Evolutionary conservation across 2,329 filamentous ascomycete species (phyloP).

Genomic region (Paraphoma chrysanthemicola): DNA sequence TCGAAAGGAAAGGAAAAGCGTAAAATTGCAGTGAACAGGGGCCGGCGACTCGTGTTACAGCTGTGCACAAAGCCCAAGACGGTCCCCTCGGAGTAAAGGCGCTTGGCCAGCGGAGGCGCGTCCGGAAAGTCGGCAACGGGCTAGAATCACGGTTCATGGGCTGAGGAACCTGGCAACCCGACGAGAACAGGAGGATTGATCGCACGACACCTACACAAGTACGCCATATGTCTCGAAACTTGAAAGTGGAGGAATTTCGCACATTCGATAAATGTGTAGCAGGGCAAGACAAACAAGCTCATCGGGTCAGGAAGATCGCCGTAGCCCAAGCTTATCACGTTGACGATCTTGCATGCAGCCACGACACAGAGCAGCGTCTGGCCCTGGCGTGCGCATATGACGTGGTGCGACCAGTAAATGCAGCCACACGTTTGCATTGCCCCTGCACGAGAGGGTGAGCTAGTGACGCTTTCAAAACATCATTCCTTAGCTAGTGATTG

Average conservation of each 20-base stretch:
- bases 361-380: slow-evolving; percentile 13
- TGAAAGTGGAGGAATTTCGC: background rate
- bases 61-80: slow-evolving; percentile 2
- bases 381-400: slow-evolving; percentile 9
- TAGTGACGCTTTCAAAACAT: slow-evolving; percentile 5
- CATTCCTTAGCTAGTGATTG: slow-evolving; percentile 1
- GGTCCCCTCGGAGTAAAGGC: background rate
- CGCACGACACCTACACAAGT: background rate
- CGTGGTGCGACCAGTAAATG: background rate
- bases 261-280: background rate
- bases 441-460: slow-evolving; percentile 2
- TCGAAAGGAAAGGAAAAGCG: slow-evolving; percentile 23
- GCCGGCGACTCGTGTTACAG: background rate
- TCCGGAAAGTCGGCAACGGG: slow-evolving; percentile 2
- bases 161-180: background rate
- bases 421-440: slow-evolving; percentile 2
- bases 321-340: slow-evolving; percentile 4
- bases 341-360: slow-evolving; percentile 19
- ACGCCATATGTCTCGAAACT: too few species aligned
- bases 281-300: slow-evolving; percentile 5
- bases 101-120: background rate
- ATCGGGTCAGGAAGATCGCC: slow-evolving; percentile 1
- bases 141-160: slow-evolving; percentile 1
- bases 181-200: background rate
- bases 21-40: slow-evolving; percentile 6